Conservation (phyloP, 108 stramenopile species). For the Nitzschia sp. region DNA sequence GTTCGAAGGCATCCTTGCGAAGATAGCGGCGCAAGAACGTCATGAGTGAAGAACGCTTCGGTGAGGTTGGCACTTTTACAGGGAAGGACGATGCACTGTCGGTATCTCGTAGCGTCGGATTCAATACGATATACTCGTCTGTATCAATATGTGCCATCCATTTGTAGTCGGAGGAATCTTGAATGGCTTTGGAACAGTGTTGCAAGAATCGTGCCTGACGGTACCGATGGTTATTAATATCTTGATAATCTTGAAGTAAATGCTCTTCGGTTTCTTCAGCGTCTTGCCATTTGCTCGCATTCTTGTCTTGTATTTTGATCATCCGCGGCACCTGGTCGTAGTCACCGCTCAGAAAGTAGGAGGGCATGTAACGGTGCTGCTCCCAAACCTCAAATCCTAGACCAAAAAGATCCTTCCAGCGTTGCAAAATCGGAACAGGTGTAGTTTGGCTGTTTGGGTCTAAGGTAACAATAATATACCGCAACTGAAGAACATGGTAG, state of each 20-base stretch:
- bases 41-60: no score
- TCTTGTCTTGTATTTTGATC: slow-evolving; percentile 29
- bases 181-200: slow-evolving; percentile 26
- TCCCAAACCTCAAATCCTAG: slow-evolving; percentile 23
- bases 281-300: slow-evolving; percentile 31
- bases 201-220: slow-evolving; percentile 40
- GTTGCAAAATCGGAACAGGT: slow-evolving; percentile 32
- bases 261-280: neutral
- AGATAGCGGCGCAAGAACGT: neutral
- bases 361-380: slow-evolving; percentile 27
- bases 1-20: neutral
- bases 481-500: slow-evolving; percentile 54
- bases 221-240: slow-evolving; percentile 40
- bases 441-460: slow-evolving; percentile 49
- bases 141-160: slow-evolving; percentile 68
- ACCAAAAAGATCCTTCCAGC: slow-evolving; percentile 28
- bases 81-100: neutral
- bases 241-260: slow-evolving; percentile 1
- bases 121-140: slow-evolving; percentile 67
- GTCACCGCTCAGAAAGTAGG: slow-evolving; percentile 17
- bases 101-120: slow-evolving; percentile 26
- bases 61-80: no score
- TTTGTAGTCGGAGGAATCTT: neutral
- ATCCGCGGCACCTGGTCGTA: slow-evolving; percentile 25
- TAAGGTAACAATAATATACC: slow-evolving; percentile 53